Conservation (phyloP, 768 basidiomycete genomes). For the Psilocybe cubensis region DNA sequence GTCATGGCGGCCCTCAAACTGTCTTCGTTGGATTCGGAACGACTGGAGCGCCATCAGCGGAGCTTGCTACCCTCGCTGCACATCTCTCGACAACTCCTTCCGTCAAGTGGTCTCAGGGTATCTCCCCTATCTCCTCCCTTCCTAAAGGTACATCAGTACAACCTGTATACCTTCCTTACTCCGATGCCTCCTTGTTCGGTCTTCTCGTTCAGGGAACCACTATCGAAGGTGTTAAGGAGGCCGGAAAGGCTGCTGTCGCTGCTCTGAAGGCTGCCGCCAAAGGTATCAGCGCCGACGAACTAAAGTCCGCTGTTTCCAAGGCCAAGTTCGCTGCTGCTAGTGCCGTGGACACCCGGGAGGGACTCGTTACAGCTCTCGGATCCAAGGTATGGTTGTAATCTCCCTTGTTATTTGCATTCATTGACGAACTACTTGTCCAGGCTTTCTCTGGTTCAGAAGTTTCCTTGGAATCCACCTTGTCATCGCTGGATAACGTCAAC, state of each 20-base stretch:
- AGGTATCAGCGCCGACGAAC: slow-evolving; percentile 65
- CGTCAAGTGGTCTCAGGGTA: slow-evolving; percentile 85
- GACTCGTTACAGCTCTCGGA: slow-evolving; percentile 63
- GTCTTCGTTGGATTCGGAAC: slow-evolving; percentile 89
- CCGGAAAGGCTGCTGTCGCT: slow-evolving; percentile 68
- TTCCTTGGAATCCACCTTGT: slow-evolving; percentile 64
- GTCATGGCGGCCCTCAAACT: slow-evolving; percentile 66
- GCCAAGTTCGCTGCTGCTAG: slow-evolving; percentile 86
- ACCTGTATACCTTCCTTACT: slow-evolving; percentile 84
- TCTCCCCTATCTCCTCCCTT: slow-evolving; percentile 68
- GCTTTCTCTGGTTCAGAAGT: slow-evolving; percentile 58
- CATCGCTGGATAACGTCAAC: slow-evolving; percentile 72
- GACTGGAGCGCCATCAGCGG: slow-evolving; percentile 64
- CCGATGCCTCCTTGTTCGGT: slow-evolving; percentile 89
- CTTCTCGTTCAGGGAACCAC: slow-evolving; percentile 76
- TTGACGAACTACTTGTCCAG: slow-evolving; percentile 35
- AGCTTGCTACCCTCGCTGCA: slow-evolving; percentile 78
- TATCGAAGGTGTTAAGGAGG: slow-evolving; percentile 63
- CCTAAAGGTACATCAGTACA: slow-evolving; percentile 68
- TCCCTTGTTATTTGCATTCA: neutral
- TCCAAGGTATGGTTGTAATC: slow-evolving; percentile 53
- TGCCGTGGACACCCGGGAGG: slow-evolving; percentile 69
- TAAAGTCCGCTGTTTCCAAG: slow-evolving; percentile 83
- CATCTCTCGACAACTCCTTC: slow-evolving; percentile 79
- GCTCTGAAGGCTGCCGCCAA: slow-evolving; percentile 67